These are phyloP conservation scores for Psidium guajava DNA, from an alignment of 345 rosid genomes.

Conservation along the genomic window DNA sequence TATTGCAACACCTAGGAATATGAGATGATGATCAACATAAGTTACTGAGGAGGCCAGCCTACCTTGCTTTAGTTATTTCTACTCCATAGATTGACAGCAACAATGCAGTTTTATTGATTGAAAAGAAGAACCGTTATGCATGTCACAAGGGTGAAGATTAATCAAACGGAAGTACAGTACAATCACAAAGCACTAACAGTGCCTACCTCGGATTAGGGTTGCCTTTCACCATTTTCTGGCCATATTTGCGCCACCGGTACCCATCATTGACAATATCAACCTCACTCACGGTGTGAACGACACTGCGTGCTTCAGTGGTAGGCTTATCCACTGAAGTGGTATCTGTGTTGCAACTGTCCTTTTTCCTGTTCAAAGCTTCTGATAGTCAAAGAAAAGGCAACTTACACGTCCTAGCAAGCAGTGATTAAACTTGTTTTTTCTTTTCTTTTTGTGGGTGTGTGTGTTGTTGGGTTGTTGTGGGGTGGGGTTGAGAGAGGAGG, in stretches of 20 bases:
- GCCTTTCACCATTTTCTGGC: constrained; percentile 94
- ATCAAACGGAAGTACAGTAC: background rate
- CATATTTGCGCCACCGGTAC: constrained; percentile 98
- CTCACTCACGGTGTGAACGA: constrained; percentile 34
- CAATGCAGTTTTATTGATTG: background rate
- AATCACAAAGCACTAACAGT: background rate
- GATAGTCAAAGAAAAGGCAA: constrained; percentile 3
- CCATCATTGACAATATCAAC: constrained; percentile 71
- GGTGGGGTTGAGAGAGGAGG: background rate
- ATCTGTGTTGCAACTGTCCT: constrained; percentile 26
- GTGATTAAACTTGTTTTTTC: background rate
- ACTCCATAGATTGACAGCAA: background rate
- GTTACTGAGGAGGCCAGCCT: background rate
- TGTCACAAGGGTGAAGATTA: background rate
- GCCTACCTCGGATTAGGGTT: constrained; percentile 85
- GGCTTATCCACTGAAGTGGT: constrained; percentile 32
- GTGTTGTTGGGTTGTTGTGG: no score
- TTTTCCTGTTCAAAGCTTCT: constrained; percentile 49
- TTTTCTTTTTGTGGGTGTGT: background rate
- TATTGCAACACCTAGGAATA: background rate
- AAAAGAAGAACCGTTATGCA: background rate
- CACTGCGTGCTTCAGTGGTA: constrained; percentile 38
- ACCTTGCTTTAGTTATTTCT: background rate
- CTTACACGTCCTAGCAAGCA: background rate
- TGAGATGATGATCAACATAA: background rate